phyloP scores from a whole-genome alignment of 1,284 basidiomycete genomes.

The Rhizopogon parksii region DNA sequence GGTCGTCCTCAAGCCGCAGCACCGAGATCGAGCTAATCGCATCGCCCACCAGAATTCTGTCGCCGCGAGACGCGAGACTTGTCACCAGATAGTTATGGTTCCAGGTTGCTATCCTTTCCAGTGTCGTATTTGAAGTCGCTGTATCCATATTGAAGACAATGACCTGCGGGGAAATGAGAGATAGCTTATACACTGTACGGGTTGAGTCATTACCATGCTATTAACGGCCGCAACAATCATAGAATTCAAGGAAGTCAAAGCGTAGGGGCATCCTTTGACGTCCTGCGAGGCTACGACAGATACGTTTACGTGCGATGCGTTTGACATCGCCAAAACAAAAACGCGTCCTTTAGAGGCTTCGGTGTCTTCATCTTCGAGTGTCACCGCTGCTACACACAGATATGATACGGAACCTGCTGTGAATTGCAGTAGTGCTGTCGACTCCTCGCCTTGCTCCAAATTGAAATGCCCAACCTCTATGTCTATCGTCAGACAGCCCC shows the following conservation, averaged over 20 bases:
- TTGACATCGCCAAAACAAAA: conserved; percentile 30
- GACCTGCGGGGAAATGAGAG: conserved; percentile 30
- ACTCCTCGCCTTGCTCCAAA: conserved; percentile 50
- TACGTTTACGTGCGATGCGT: conserved; percentile 24
- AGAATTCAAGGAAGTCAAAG: conserved; percentile 40
- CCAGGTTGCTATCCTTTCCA: conserved; percentile 54
- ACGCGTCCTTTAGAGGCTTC: conserved; percentile 59
- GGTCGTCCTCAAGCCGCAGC: conserved; percentile 44
- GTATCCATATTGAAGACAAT: conserved; percentile 38
- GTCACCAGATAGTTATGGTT: conserved; percentile 77
- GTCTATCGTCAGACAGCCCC: not conserved
- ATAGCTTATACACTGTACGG: not conserved
- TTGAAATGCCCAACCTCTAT: conserved; percentile 49
- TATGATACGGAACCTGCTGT: conserved; percentile 28
- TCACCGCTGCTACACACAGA: conserved; percentile 56
- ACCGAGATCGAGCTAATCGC: conserved; percentile 77
- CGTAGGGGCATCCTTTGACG: conserved; percentile 58
- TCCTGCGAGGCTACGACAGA: conserved; percentile 27
- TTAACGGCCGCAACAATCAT: conserved; percentile 67
- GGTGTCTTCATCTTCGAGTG: conserved; percentile 40
- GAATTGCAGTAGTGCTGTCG: conserved; percentile 47
- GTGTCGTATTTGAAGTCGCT: conserved; percentile 21
- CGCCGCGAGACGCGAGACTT: conserved; percentile 46
- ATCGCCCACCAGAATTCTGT: conserved; percentile 66
- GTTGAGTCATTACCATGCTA: conserved; percentile 40